These are phyloP conservation scores for Phoenix dactylifera DNA, from an alignment of 176 grass and related monocot genomes.

Conservation along the genomic window DNA sequence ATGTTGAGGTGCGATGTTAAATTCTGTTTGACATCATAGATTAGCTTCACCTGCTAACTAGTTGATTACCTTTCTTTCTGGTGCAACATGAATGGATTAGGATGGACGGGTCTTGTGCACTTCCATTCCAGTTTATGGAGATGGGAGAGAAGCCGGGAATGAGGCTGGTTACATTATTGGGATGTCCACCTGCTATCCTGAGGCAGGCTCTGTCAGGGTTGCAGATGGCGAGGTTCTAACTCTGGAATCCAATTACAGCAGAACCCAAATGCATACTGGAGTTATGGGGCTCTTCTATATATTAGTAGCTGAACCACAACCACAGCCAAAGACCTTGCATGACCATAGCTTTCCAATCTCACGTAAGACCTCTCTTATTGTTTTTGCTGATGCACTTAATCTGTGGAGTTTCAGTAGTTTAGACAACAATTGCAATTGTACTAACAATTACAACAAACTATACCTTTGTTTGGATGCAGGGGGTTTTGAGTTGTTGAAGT, in stretches of 20 bases:
- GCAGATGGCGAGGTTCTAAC: constrained; percentile 56
- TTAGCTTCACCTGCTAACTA: too few relatives aligned
- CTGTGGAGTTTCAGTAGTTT: too few relatives aligned
- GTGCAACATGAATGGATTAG: constrained; percentile 5
- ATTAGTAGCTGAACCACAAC: constrained; percentile 45
- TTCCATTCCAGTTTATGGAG: constrained; percentile 53
- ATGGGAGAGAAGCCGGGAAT: constrained; percentile 51
- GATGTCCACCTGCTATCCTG: constrained; percentile 78
- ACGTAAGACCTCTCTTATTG: constrained; percentile 33
- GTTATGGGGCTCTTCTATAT: constrained; percentile 93
- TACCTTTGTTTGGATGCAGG: too few relatives aligned
- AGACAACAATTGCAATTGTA: too few relatives aligned
- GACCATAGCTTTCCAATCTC: constrained; percentile 32
- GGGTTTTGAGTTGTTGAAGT: too few relatives aligned
- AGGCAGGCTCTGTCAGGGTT: constrained; percentile 43
- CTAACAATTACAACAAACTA: too few relatives aligned
- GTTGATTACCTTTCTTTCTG: too few relatives aligned
- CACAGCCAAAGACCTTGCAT: constrained; percentile 8
- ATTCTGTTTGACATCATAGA: too few relatives aligned
- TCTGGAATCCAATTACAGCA: constrained; percentile 77
- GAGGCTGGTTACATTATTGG: constrained; percentile 77
- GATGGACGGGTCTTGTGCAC: constrained; percentile 63
- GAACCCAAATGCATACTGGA: constrained; percentile 43
- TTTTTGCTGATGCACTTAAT: too few relatives aligned
- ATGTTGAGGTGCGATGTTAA: too few relatives aligned